These are phyloP conservation scores for Trichoderma gamsii DNA, from an alignment of 495 filamentous ascomycete species.

Conservation along the genomic window DNA sequence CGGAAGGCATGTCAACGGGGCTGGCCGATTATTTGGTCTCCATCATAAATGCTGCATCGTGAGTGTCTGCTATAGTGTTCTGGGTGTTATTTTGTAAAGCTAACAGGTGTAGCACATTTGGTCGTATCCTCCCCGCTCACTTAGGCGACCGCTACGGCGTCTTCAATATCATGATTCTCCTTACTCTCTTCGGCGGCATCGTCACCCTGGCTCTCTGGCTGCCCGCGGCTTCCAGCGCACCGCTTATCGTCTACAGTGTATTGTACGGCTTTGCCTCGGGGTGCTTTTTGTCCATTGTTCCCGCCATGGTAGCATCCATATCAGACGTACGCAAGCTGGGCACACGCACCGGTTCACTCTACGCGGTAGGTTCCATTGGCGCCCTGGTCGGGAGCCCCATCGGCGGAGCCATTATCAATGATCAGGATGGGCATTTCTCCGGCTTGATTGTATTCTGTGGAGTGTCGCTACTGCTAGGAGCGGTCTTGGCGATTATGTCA, in stretches of 20 bases:
- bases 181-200: conserved; percentile 52
- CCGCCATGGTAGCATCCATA: conserved; percentile 56
- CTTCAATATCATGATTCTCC: conserved; percentile 66
- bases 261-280: conserved; percentile 70
- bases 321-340: conserved; percentile 69
- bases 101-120: conserved; percentile 45
- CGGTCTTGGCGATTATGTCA: too few relatives aligned
- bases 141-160: conserved; percentile 68
- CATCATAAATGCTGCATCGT: conserved; percentile 60
- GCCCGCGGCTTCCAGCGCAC: conserved; percentile 48
- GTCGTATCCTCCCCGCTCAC: conserved; percentile 66
- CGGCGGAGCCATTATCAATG: conserved; percentile 58
- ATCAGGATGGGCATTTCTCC: conserved; percentile 50
- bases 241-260: conserved; percentile 59
- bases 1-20: conserved; percentile 51
- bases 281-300: conserved; percentile 59
- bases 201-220: conserved; percentile 67
- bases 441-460: conserved; percentile 64
- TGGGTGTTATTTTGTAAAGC: too few relatives aligned
- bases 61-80: too few relatives aligned
- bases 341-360: conserved; percentile 59
- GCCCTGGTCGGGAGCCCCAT: conserved; percentile 67
- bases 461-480: conserved; percentile 42
- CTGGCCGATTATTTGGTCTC: conserved; percentile 61
- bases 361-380: conserved; percentile 57